phyloP scores from a whole-genome alignment of 306 rosid species.

The Bauhinia variegata region DNA sequence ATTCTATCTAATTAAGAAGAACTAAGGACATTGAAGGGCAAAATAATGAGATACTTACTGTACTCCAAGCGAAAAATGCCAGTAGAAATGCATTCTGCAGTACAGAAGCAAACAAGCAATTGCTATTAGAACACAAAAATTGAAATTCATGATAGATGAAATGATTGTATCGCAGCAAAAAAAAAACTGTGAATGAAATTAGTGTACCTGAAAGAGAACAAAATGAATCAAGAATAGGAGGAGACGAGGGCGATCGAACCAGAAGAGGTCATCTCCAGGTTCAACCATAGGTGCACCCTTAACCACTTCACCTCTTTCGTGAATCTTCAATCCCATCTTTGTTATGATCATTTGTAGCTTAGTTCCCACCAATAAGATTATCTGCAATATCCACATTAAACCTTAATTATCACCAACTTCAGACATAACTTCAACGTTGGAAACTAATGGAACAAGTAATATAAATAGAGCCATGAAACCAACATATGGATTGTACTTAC shows the following conservation, averaged over 20 bases:
- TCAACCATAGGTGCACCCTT: conserved; percentile 78
- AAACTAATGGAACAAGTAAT: no score
- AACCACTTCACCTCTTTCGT: conserved; percentile 71
- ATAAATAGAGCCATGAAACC: no score
- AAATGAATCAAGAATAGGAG: conserved; percentile 70
- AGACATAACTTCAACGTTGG: not conserved
- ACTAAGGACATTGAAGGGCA: not conserved
- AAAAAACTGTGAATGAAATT: not conserved
- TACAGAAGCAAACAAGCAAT: not conserved
- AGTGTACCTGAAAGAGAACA: conserved; percentile 71
- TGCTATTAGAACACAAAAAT: not conserved
- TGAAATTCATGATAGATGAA: not conserved
- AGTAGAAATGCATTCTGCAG: conserved; percentile 81
- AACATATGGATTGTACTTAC: no score
- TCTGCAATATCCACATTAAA: conserved; percentile 46
- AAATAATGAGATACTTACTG: conserved; percentile 49
- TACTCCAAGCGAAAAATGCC: conserved; percentile 73
- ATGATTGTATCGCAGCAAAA: not conserved
- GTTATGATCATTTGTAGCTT: conserved; percentile 78
- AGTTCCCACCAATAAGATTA: conserved; percentile 73
- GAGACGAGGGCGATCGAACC: conserved; percentile 72
- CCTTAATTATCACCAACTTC: not conserved
- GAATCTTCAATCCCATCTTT: conserved; percentile 66
- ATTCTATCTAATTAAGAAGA: not conserved
- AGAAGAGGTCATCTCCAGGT: conserved; percentile 74